Conservation (phyloP, 306 rosid species). For the Dryas octopetala region DNA sequence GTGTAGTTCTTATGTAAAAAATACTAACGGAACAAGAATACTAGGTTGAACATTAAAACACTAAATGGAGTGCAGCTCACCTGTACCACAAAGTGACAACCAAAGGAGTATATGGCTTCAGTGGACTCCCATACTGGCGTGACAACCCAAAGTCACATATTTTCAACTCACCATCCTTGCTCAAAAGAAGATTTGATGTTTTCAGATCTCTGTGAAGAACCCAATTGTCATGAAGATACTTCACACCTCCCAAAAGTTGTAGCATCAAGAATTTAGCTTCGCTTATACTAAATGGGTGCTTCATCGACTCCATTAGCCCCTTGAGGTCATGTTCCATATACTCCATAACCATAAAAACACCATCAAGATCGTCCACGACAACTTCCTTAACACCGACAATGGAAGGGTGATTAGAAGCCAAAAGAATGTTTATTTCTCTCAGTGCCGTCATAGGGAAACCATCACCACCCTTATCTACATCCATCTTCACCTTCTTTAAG, state of each 20-base stretch:
- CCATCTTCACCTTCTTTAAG: slow-evolving; percentile 94
- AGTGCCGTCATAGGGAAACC: slow-evolving; percentile 84
- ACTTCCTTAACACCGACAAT: slow-evolving; percentile 90
- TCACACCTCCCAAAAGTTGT: slow-evolving; percentile 80
- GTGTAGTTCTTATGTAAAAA: no score
- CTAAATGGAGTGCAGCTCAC: no score
- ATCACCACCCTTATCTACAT: slow-evolving; percentile 48
- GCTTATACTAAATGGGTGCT: slow-evolving; percentile 67
- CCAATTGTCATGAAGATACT: slow-evolving; percentile 94
- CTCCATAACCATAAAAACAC: slow-evolving; percentile 95
- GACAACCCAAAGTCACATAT: slow-evolving; percentile 95
- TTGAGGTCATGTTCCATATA: slow-evolving; percentile 84
- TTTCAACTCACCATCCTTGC: slow-evolving; percentile 73
- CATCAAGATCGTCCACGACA: slow-evolving; percentile 66
- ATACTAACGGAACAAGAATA: no score
- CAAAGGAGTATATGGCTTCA: slow-evolving; percentile 78
- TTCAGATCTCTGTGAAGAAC: slow-evolving; percentile 92
- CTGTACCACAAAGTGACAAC: slow-evolving; percentile 94
- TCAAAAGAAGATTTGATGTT: slow-evolving; percentile 81
- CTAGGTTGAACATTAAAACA: no score
- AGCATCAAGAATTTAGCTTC: slow-evolving; percentile 75
- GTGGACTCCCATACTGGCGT: slow-evolving; percentile 84
- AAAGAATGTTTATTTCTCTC: slow-evolving; percentile 94
- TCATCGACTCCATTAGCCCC: slow-evolving; percentile 56
- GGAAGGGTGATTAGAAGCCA: slow-evolving; percentile 75